phyloP scores from a whole-genome alignment of 208 protist genomes.

The Trypanosoma lewisi region DNA sequence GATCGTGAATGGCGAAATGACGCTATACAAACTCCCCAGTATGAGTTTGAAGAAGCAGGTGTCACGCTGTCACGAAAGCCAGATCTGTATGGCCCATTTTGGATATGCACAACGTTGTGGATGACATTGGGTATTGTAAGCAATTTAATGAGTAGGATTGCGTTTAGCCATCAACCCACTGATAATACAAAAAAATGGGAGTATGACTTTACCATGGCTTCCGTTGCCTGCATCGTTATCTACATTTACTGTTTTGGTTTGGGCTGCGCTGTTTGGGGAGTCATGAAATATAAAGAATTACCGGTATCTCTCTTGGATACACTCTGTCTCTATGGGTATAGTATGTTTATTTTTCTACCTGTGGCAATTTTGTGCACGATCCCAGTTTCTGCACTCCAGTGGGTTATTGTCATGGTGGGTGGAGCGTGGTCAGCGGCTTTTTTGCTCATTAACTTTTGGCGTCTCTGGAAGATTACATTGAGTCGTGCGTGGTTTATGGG shows the following conservation, averaged over 20 bases:
- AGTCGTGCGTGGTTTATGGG: slow-evolving; percentile 65
- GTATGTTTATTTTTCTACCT: slow-evolving; percentile 85
- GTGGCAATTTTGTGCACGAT: slow-evolving; percentile 76
- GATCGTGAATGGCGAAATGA: slow-evolving; percentile 70
- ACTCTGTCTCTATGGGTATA: slow-evolving; percentile 88
- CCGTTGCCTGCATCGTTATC: slow-evolving; percentile 69
- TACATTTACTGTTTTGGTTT: slow-evolving; percentile 89
- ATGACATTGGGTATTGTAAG: slow-evolving; percentile 82
- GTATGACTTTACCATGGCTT: slow-evolving; percentile 77
- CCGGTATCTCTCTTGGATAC: slow-evolving; percentile 69
- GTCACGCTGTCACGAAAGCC: slow-evolving; percentile 53
- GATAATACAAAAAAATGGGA: slow-evolving; percentile 39
- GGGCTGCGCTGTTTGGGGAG: slow-evolving; percentile 63
- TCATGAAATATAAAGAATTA: slow-evolving; percentile 86
- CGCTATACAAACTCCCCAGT: slow-evolving; percentile 9
- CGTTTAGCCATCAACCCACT: slow-evolving; percentile 33
- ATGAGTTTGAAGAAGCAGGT: slow-evolving; percentile 40
- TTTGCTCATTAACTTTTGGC: slow-evolving; percentile 81
- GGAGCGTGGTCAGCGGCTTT: slow-evolving; percentile 71
- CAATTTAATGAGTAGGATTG: slow-evolving; percentile 74
- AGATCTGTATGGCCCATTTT: slow-evolving; percentile 91
- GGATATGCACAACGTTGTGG: slow-evolving; percentile 90
- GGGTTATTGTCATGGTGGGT: slow-evolving; percentile 66
- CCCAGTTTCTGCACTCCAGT: slow-evolving; percentile 61
- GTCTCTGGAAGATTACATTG: slow-evolving; percentile 71